phyloP scores from a whole-genome alignment of 2,329 filamentous ascomycete species.

The Aureobasidium sp. region DNA sequence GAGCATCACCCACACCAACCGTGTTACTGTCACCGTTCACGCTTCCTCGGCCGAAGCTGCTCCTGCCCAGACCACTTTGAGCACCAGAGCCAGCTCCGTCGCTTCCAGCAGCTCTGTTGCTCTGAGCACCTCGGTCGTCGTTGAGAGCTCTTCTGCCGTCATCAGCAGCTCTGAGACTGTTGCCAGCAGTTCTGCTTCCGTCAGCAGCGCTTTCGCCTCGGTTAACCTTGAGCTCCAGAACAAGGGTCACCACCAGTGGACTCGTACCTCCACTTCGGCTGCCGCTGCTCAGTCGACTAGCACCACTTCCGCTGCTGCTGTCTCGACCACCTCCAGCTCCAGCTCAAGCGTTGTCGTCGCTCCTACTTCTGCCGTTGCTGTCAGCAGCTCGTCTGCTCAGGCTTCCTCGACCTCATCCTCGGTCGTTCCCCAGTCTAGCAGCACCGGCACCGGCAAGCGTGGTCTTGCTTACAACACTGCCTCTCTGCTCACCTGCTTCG shows the following conservation, averaged over 20 bases:
- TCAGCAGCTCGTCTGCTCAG: slow-evolving; percentile 20
- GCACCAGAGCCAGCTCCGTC: not conserved
- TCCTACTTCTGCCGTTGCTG: slow-evolving; percentile 7
- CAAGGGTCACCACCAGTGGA: not conserved
- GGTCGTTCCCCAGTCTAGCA: slow-evolving; percentile 19
- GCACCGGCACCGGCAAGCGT: slow-evolving; percentile 47
- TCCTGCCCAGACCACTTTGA: slow-evolving; percentile 1
- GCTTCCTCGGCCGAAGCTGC: slow-evolving; percentile 18
- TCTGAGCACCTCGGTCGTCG: not conserved
- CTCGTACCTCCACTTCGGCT: not conserved
- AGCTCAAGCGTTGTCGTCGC: slow-evolving; percentile 6
- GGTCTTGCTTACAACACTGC: slow-evolving; percentile 63
- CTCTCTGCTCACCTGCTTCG: slow-evolving; percentile 47
- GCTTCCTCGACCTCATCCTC: slow-evolving; percentile 21
- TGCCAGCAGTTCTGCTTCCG: too few relatives aligned
- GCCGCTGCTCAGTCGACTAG: slow-evolving; percentile 2
- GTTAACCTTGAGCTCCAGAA: not conserved
- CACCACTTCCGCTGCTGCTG: not conserved
- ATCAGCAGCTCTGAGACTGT: not conserved
- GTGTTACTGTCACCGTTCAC: slow-evolving; percentile 36
- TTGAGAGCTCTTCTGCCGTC: slow-evolving; percentile 18
- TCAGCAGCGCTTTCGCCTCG: not conserved
- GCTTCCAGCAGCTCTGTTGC: not conserved
- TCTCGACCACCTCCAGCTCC: slow-evolving; percentile 4
- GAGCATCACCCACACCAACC: slow-evolving; percentile 35